A percentile compares a stretch with the other conserved stretches of the same genome.
These are phyloP conservation scores for Gossypium trilobum DNA, from an alignment of 441 rosid genomes.

Conservation along the genomic window DNA sequence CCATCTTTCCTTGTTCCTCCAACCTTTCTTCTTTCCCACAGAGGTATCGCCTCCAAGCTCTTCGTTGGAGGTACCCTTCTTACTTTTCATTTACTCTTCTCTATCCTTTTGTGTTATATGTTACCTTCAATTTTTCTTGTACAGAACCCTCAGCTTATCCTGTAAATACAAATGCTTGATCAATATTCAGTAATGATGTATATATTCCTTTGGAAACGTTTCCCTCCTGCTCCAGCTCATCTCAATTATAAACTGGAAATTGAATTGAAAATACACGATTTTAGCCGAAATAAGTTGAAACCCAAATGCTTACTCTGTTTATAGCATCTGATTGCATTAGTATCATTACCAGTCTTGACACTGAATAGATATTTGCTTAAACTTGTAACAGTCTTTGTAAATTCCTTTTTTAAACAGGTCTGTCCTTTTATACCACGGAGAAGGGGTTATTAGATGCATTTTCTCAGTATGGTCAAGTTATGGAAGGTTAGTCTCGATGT, in stretches of 20 bases:
- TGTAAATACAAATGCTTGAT: background rate
- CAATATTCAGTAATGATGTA: background rate
- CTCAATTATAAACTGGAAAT: background rate
- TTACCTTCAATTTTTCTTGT: background rate
- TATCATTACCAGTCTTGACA: background rate
- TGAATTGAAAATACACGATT: background rate
- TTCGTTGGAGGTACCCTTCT: constrained; percentile 65
- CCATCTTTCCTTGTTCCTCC: constrained; percentile 30
- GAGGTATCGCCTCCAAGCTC: constrained; percentile 68
- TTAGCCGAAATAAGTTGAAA: background rate
- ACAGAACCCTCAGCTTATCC: background rate
- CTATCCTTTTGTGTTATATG: background rate
- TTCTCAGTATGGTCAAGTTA: constrained; percentile 73
- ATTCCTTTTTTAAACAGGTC: constrained; percentile 31
- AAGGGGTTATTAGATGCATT: constrained; percentile 58
- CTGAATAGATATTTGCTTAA: background rate
- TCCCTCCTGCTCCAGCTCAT: background rate
- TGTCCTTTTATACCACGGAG: constrained; percentile 64
- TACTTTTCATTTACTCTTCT: background rate
- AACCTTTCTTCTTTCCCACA: constrained; percentile 29
- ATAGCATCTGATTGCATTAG: background rate
- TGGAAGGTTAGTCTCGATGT: constrained; percentile 45
- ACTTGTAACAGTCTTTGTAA: background rate
- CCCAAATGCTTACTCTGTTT: background rate
- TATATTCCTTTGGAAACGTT: background rate